Conservation (phyloP, 441 rosid species). For the Populus hybrid region DNA sequence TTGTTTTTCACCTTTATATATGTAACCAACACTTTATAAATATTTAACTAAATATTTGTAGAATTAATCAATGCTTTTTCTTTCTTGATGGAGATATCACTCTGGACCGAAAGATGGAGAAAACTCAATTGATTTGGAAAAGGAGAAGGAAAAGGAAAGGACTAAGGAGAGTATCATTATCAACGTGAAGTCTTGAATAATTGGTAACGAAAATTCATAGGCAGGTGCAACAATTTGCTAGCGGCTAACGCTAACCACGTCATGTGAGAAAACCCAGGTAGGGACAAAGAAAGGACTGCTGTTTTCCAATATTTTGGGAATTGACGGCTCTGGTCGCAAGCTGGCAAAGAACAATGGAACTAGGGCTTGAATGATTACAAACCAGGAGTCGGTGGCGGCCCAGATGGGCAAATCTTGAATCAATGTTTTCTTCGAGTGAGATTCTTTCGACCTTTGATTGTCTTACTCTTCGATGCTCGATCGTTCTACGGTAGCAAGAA, state of each 20-base stretch:
- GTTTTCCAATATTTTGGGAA: not conserved
- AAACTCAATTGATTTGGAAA: not conserved
- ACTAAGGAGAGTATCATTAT: not conserved
- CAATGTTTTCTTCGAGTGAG: not conserved
- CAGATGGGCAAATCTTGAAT: not conserved
- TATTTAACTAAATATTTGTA: too few relatives aligned
- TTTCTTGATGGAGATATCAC: too few relatives aligned
- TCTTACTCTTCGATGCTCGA: not conserved
- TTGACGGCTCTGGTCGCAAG: not conserved
- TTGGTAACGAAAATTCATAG: not conserved
- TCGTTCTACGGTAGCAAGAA: not conserved
- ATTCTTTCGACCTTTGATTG: not conserved
- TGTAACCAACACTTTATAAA: too few relatives aligned
- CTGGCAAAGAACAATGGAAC: not conserved
- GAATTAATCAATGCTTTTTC: too few relatives aligned
- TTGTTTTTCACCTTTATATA: too few relatives aligned
- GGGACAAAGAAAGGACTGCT: not conserved
- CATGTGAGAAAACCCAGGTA: too few relatives aligned
- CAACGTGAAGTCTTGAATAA: not conserved
- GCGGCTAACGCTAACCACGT: not conserved
- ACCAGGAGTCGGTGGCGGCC: not conserved
- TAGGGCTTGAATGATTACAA: not conserved
- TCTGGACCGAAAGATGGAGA: not conserved
- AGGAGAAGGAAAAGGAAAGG: too few relatives aligned
- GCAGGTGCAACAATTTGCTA: not conserved